Evolutionary conservation across 1,139 yeast species (phyloP).

Genomic region (Candida pseudocylindracea): DNA sequence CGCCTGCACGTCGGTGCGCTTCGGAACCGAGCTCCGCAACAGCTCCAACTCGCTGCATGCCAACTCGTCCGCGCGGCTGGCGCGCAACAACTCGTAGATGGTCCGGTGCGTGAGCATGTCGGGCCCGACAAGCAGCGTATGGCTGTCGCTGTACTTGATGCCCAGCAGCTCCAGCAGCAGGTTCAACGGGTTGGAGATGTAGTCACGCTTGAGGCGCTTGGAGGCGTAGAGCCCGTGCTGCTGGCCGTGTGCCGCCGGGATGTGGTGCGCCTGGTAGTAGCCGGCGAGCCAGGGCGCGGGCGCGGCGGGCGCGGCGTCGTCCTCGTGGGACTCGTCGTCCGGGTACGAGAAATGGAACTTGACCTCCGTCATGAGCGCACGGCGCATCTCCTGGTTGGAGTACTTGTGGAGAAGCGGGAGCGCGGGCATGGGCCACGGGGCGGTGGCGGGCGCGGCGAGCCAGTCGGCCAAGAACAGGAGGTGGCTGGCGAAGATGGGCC

Average conservation of each 20-base stretch:
- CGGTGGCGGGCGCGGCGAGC: constrained; percentile 6
- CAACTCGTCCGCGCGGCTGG: constrained; percentile 9
- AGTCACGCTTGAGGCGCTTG: constrained; percentile 48
- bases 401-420: constrained; percentile 40
- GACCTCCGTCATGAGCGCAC: constrained; percentile 59
- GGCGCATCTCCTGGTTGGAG: constrained; percentile 54
- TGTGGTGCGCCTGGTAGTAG: constrained; percentile 25
- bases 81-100: constrained; percentile 8
- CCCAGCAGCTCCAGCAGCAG: constrained; percentile 11
- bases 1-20: constrained; percentile 3
- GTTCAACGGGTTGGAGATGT: constrained; percentile 39
- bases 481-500: constrained; percentile 53
- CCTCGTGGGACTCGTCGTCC: too few relatives aligned
- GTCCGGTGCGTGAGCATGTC: constrained; percentile 6
- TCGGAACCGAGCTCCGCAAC: too few relatives aligned
- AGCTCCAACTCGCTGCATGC: too few relatives aligned
- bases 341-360: constrained; percentile 15
- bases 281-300: too few relatives aligned
- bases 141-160: too few relatives aligned
- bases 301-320: too few relatives aligned
- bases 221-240: constrained; percentile 29
- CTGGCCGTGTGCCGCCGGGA: constrained; percentile 10
- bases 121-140: too few relatives aligned
- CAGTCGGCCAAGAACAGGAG: constrained; percentile 9
- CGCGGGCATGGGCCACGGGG: constrained; percentile 62